These are phyloP conservation scores for Nicotiana tabacum DNA, from an alignment of 257 asterid genomes.

Conservation along the genomic window DNA sequence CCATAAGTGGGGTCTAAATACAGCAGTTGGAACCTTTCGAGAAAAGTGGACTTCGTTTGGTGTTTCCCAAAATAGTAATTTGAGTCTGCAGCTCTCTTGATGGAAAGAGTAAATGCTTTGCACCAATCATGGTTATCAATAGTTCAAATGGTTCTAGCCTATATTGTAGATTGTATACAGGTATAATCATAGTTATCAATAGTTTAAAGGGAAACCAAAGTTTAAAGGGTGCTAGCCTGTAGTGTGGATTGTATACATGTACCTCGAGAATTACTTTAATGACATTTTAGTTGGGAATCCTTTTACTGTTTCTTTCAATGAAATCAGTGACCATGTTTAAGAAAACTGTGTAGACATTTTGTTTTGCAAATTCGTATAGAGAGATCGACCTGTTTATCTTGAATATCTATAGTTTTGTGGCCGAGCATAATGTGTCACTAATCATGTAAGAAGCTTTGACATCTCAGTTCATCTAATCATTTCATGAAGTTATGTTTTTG, in stretches of 20 bases:
- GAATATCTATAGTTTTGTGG: neutral
- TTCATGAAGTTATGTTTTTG: neutral
- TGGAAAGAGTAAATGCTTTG: neutral
- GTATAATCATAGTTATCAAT: neutral
- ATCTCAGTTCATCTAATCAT: neutral
- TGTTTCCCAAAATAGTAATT: neutral
- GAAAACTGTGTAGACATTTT: neutral
- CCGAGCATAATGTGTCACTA: neutral
- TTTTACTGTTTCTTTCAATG: neutral
- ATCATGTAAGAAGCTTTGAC: neutral
- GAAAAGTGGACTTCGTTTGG: neutral
- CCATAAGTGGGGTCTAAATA: too few relatives aligned
- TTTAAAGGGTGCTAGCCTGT: neutral
- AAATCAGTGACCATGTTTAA: neutral
- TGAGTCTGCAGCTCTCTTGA: neutral
- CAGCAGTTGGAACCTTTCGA: neutral
- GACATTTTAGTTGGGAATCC: neutral
- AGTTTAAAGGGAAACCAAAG: neutral
- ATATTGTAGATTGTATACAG: neutral
- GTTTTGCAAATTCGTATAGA: neutral
- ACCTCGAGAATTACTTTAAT: neutral
- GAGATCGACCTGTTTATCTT: neutral
- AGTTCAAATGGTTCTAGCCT: neutral
- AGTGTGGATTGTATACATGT: neutral
- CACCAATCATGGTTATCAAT: neutral